A percentile compares a stretch with the other conserved stretches of the same genome.
These are phyloP conservation scores for Komagataella phaffii DNA, from an alignment of 805 yeast genomes.

Conservation along the genomic window DNA sequence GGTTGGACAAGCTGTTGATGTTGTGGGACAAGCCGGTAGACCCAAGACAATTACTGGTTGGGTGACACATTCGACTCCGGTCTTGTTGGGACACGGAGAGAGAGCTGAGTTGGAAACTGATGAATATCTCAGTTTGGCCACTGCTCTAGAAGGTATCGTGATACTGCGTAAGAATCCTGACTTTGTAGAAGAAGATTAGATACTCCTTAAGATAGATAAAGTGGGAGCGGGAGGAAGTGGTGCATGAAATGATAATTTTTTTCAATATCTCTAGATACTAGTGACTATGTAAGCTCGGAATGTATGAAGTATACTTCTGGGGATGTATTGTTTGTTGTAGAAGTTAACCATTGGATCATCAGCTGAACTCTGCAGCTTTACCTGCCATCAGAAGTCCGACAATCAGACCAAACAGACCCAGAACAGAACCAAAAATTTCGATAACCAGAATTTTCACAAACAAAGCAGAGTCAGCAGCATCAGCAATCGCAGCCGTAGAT, in stretches of 20 bases:
- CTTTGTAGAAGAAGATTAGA: conserved; percentile 13
- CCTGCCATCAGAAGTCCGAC: conserved; percentile 96
- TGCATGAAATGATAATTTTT: not conserved
- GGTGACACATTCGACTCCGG: conserved; percentile 99
- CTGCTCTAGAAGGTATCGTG: conserved; percentile 85
- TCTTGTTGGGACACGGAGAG: conserved; percentile 83
- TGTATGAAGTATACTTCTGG: not conserved
- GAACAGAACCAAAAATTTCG: conserved; percentile 93
- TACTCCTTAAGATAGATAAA: not conserved
- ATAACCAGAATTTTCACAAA: conserved; percentile 93
- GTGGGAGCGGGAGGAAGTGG: not conserved
- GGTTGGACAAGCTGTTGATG: conserved; percentile 98
- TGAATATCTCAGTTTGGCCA: conserved; percentile 74
- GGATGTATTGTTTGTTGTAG: not conserved
- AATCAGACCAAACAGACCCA: conserved; percentile 92
- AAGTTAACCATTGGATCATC: conserved; percentile 5
- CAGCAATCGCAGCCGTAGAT: conserved; percentile 95
- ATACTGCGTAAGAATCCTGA: conserved; percentile 87
- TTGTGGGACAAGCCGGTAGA: conserved; percentile 98
- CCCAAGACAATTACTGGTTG: conserved; percentile 99
- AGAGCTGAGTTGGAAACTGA: conserved; percentile 94
- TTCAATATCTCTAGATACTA: not conserved
- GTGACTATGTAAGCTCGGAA: not conserved
- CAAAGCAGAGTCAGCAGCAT: conserved; percentile 91
- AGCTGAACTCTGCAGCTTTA: conserved; percentile 80